Conservation (phyloP, 371 early-diverging fungal genomes). For the Mortierella sp. region DNA sequence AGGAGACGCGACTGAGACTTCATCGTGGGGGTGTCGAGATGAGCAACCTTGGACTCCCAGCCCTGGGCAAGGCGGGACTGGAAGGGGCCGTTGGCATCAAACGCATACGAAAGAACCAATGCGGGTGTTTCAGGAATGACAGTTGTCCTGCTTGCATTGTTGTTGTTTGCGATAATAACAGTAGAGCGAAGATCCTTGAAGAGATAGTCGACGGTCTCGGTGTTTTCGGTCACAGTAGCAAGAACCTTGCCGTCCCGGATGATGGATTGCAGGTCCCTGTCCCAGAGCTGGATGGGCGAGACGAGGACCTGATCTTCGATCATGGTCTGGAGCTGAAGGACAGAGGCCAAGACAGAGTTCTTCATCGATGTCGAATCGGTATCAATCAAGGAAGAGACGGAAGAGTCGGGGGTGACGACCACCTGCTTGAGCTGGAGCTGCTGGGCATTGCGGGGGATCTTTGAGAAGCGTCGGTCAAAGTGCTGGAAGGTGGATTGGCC, state of each 20-base stretch:
- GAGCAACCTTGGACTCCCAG: slow-evolving; percentile 68
- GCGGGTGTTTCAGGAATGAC: slow-evolving; percentile 34
- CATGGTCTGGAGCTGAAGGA: slow-evolving; percentile 65
- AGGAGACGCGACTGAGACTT: slow-evolving; percentile 49
- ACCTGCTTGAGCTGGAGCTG: slow-evolving; percentile 70
- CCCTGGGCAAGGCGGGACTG: slow-evolving; percentile 60
- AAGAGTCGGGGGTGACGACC: slow-evolving; percentile 58
- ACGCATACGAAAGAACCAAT: slow-evolving; percentile 66
- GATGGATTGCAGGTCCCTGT: slow-evolving; percentile 47
- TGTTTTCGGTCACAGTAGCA: slow-evolving; percentile 58
- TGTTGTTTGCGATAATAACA: slow-evolving; percentile 33
- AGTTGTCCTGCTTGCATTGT: slow-evolving; percentile 5
- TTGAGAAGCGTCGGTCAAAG: slow-evolving; percentile 55
- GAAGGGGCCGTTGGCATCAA: slow-evolving; percentile 68
- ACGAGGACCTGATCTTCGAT: slow-evolving; percentile 68
- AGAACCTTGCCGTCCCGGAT: slow-evolving; percentile 54
- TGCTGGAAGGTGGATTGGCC: slow-evolving; percentile 57
- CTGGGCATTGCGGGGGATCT: slow-evolving; percentile 62
- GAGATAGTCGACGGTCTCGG: slow-evolving; percentile 57
- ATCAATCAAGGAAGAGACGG: slow-evolving; percentile 15
- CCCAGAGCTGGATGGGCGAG: slow-evolving; percentile 61
- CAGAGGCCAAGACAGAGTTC: slow-evolving; percentile 60
- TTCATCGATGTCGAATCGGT: slow-evolving; percentile 38
- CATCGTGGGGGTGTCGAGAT: slow-evolving; percentile 44
- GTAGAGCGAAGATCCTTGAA: slow-evolving; percentile 58